These are phyloP conservation scores for Calonectria pseudoturangicola DNA, from an alignment of 2,329 filamentous ascomycete species.

Conservation along the genomic window DNA sequence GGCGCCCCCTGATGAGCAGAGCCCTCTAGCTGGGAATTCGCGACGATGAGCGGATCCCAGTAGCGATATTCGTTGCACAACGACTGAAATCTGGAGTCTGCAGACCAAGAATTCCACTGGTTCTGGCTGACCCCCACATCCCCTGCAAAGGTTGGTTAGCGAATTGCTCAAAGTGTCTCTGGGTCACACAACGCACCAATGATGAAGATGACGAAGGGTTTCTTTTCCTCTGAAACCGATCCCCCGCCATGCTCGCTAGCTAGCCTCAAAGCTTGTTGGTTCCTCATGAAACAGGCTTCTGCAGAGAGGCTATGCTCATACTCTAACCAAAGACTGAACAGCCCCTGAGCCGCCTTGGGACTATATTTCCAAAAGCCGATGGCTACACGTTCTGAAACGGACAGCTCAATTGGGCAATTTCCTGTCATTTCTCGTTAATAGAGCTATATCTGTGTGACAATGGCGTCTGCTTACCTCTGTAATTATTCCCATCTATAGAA, in stretches of 20 bases:
- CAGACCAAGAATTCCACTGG: neutral
- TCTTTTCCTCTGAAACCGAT: neutral
- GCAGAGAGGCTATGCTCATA: neutral
- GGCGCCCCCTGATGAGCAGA: too few species aligned
- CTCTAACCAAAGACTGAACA: neutral
- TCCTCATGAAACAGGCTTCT: neutral
- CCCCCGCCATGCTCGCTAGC: neutral
- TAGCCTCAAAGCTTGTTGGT: neutral
- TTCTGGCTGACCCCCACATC: neutral
- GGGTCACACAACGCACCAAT: neutral
- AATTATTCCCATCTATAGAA: too few species aligned
- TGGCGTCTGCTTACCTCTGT: neutral
- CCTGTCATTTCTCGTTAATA: neutral
- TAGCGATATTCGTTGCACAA: too few species aligned
- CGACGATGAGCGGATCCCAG: too few species aligned
- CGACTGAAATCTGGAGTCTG: too few species aligned
- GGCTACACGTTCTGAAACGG: neutral
- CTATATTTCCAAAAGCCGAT: neutral
- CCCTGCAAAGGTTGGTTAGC: neutral
- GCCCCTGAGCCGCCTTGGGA: neutral
- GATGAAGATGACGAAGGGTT: neutral
- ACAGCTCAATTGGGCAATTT: neutral
- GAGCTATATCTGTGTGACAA: neutral
- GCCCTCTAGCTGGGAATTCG: too few species aligned
- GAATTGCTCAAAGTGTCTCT: too few species aligned